These are phyloP conservation scores for Trametes cinnabarina DNA, from an alignment of 768 basidiomycete species.

Conservation along the genomic window DNA sequence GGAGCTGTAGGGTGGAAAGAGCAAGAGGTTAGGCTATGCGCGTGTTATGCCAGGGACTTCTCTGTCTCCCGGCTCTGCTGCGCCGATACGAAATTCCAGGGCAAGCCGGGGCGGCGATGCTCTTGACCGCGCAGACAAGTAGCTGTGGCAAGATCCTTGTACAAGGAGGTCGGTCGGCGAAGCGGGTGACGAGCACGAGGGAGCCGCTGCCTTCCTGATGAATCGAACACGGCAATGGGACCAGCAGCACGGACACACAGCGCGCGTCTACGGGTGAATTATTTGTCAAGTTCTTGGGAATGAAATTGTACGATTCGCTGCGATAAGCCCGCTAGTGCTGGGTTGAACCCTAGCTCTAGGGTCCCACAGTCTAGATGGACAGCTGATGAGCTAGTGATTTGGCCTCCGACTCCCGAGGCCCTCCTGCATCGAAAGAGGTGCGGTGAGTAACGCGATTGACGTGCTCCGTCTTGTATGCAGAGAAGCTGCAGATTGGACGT, in stretches of 20 bases:
- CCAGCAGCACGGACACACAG: neutral
- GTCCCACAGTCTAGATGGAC: slow-evolving; percentile 6
- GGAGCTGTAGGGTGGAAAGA: slow-evolving; percentile 1
- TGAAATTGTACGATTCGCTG: neutral
- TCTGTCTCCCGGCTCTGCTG: neutral
- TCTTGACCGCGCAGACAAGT: neutral
- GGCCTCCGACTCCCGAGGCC: neutral
- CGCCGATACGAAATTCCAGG: neutral
- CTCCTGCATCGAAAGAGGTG: neutral
- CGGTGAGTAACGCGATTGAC: neutral
- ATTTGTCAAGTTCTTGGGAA: neutral
- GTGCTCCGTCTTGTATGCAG: neutral
- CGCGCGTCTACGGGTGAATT: slow-evolving; percentile 5
- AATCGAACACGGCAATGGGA: neutral
- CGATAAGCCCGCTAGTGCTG: slow-evolving; percentile 12
- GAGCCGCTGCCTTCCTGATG: slow-evolving; percentile 9
- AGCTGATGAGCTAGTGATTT: slow-evolving; percentile 1
- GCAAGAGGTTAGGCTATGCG: slow-evolving; percentile 6
- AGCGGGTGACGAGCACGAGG: slow-evolving; percentile 10
- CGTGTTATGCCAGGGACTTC: neutral
- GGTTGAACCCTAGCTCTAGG: slow-evolving; percentile 3
- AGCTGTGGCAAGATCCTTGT: neutral
- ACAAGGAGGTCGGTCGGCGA: slow-evolving; percentile 7
- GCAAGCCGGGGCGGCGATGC: neutral
- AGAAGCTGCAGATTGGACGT: neutral